phyloP scores from a whole-genome alignment of 495 filamentous ascomycete species.

The Penicillium waksmanii region DNA sequence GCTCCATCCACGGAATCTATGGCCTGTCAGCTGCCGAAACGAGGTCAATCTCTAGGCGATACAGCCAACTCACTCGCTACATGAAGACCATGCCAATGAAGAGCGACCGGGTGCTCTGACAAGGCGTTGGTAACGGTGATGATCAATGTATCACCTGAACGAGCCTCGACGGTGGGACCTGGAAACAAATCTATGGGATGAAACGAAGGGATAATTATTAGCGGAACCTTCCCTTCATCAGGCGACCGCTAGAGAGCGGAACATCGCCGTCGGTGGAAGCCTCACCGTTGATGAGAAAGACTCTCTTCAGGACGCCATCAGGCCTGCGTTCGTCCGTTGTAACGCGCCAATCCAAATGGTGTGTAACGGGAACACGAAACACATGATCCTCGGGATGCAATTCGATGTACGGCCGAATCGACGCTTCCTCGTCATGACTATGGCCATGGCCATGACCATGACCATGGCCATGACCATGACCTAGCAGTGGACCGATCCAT shows the following conservation, averaged over 20 bases:
- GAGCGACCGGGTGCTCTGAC: constrained; percentile 64
- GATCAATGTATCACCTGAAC: constrained; percentile 67
- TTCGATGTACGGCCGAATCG: constrained; percentile 29
- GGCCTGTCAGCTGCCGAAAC: neutral
- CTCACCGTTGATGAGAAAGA: constrained; percentile 45
- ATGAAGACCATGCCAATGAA: constrained; percentile 84
- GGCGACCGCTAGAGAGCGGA: neutral
- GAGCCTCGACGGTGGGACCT: constrained; percentile 43
- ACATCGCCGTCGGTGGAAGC: neutral
- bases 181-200: constrained; percentile 36
- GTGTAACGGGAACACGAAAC: constrained; percentile 34
- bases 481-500: constrained; percentile 4
- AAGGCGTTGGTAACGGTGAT: constrained; percentile 72
- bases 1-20: constrained; percentile 72
- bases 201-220: neutral
- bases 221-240: neutral
- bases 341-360: constrained; percentile 40
- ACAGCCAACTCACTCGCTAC: constrained; percentile 54
- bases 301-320: constrained; percentile 46
- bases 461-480: constrained; percentile 2
- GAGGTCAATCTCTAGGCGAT: neutral
- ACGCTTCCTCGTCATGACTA: neutral
- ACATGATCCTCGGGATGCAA: constrained; percentile 47
- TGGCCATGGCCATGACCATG: constrained; percentile 5
- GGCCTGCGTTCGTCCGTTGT: constrained; percentile 36